Base-by-base conservation (phyloP, 2,329 filamentous ascomycete species). In the Ophioceras dolichostomum region DNA sequence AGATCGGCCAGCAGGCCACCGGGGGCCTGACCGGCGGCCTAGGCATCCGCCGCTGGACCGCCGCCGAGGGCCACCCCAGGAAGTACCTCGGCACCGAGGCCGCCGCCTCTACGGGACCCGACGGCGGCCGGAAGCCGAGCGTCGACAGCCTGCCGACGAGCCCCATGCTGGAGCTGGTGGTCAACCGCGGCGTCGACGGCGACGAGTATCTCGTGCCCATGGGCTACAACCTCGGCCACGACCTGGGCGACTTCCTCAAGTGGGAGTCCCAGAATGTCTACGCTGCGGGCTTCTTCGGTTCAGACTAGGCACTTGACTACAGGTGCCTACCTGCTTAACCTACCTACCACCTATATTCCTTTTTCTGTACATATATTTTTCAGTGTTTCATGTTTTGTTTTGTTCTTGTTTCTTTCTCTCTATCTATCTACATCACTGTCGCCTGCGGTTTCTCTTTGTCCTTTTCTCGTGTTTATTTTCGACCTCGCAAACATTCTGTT, bases 161-260 rank as follows among this genome's bases (percentile, higher is more conserved):
- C 45, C 67, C 68, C 33, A 65, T 69, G 63, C 49, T 65, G 33
- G 62, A 66, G 32, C 54, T 71, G 16, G 58, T 68, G 28, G 56
- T 59, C 34, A 58, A 48, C 41, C 53, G 55, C 19, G 56, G 54
- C 26, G 58, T 57, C 18, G 56, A 59, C 30, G 60, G 56, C n/a
- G 54, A 60, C 38, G 49, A 56, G 44, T 51, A 53, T 37, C 49
- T 60, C 9, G 63, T 71, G 37, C 68, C 71, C 1, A 76, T 78
- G 73, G 71, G 71, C 0, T 76, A 68, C 48, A 78, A 78, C 43
- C 57, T 78, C 3, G 64, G 65, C 10, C 68, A 75, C 42, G 73
- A 77, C 47, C 49, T 77, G 28, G 68, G 68, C 2, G 72, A 76
- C 42, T 77, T 73, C 45, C 48, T 78, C 34, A 61, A 57, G 38